Base-by-base conservation (phyloP, 129 eudicot species). In the Scalesia atractyloides region DNA sequence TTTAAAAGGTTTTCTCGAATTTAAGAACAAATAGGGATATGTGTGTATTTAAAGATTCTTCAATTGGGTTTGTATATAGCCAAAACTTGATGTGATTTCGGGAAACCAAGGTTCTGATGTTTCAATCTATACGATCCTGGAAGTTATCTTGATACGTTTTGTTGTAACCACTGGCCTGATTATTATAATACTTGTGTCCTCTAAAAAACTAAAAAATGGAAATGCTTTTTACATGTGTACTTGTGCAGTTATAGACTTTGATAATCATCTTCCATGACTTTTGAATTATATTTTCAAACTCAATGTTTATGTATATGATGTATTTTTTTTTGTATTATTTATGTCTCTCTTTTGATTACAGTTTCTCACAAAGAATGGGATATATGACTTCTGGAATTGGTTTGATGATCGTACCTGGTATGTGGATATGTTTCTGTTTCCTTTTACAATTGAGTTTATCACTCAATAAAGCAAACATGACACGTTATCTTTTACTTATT, bases 371-470 rank as follows among this genome's bases (percentile, higher is more conserved):
- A 94, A 94, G 84, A 94, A 86, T 60, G 99, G 99, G 78, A 91
- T 94, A 76, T 94, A 94, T 80, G 99, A 94, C 89, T 94, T 94
- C 62, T 94, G 99, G 99, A 94, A 94, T 64, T 94, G 97, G 96
- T 94, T 90, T 83, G 99, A 94, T 46, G 99, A 94, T 73, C 87
- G 99, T 52, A 94, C 99, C 79, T 90, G 99, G 99, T 94, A 56
- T 64, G 60, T 66, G n/a, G 43, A 73, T 50, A 48, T 62, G 12
- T 3, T 69, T 76, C 26, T 17, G 18, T 59, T 62, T 79, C 36
- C 36, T 37, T 60, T 9, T 17, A 41, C 64, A 4, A 56, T 30
- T 16, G 18, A 6, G 63, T 36, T 62, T 72, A 15, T 66, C 30
- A 22, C 22, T 68, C 44, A 16, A 67, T 60, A 54, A 53, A 34